phyloP scores from a whole-genome alignment of 192 early-diverging fungal genomes.

The Backusella macrospora region DNA sequence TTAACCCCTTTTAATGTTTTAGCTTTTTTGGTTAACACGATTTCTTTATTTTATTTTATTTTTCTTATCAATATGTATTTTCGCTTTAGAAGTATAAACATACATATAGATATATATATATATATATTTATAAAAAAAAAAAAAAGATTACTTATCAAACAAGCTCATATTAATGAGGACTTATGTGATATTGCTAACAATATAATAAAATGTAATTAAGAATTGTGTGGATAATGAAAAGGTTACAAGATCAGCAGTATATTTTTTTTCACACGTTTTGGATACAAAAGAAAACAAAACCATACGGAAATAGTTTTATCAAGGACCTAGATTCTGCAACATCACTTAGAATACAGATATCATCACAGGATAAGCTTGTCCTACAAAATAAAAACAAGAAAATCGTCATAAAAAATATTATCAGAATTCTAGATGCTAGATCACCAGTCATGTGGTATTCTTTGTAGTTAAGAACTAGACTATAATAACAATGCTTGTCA shows the following conservation, averaged over 20 bases:
- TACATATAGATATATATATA: neutral
- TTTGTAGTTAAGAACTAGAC: neutral
- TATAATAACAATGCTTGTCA: neutral
- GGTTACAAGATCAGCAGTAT: neutral
- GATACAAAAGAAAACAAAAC: neutral
- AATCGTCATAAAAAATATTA: too few species aligned
- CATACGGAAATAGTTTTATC: neutral
- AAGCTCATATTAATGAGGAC: too few species aligned
- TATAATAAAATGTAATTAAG: neutral
- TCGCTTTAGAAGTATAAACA: neutral
- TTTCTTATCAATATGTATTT: neutral
- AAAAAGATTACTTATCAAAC: too few species aligned
- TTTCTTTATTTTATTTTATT: neutral
- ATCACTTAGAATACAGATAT: neutral
- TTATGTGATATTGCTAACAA: neutral
- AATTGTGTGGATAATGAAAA: neutral
- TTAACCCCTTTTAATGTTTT: slow-evolving; percentile 3
- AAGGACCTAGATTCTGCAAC: slow-evolving; percentile 2
- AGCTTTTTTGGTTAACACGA: neutral
- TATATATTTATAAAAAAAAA: too few species aligned
- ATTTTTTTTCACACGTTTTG: neutral
- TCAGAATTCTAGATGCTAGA: neutral
- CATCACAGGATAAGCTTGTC: neutral
- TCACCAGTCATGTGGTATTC: neutral
- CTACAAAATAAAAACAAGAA: neutral